These are phyloP conservation scores for Trypanosomatidae sp. DNA, from an alignment of 208 protist species.

Conservation along the genomic window DNA sequence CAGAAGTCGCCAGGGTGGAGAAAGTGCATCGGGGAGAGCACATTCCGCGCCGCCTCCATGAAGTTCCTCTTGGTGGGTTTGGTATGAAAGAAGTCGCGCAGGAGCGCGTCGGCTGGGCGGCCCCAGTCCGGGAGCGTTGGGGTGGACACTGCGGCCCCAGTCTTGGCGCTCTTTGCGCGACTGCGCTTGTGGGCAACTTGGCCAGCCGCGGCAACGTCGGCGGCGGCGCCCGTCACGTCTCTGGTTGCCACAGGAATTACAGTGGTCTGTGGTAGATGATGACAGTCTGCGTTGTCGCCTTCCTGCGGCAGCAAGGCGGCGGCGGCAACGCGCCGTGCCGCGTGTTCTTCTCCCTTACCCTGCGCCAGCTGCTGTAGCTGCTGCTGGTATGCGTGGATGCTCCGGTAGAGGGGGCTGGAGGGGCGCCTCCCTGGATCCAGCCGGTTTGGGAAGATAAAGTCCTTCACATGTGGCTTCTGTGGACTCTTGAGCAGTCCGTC, in stretches of 20 bases:
- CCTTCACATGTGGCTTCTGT: constrained; percentile 14
- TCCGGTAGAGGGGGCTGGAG: constrained; percentile 26
- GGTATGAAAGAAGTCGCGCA: constrained; percentile 51
- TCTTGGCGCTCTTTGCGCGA: not conserved
- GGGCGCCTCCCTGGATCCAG: constrained; percentile 27
- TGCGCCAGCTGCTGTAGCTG: constrained; percentile 14
- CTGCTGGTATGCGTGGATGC: constrained; percentile 32
- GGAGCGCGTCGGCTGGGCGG: constrained; percentile 35
- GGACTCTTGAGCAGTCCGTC: constrained; percentile 4
- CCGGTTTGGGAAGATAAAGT: constrained; percentile 27
- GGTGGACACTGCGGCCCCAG: not conserved
- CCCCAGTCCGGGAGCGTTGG: constrained; percentile 15
- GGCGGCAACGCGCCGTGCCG: not conserved
- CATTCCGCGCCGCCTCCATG: constrained; percentile 33
- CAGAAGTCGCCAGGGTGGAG: constrained; percentile 69
- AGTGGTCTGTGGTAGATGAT: not conserved
- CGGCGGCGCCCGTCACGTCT: not conserved
- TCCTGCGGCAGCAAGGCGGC: not conserved
- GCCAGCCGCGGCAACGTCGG: not conserved
- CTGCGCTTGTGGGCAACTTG: not conserved
- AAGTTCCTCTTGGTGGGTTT: constrained; percentile 59
- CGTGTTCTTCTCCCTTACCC: constrained; percentile 1
- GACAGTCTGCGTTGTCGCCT: not conserved
- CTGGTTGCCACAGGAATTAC: too few relatives aligned
- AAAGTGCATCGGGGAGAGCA: constrained; percentile 69